Evolutionary conservation across 1,284 basidiomycete species (phyloP).

Genomic region (Erythrobasidium hasegawianum): DNA sequence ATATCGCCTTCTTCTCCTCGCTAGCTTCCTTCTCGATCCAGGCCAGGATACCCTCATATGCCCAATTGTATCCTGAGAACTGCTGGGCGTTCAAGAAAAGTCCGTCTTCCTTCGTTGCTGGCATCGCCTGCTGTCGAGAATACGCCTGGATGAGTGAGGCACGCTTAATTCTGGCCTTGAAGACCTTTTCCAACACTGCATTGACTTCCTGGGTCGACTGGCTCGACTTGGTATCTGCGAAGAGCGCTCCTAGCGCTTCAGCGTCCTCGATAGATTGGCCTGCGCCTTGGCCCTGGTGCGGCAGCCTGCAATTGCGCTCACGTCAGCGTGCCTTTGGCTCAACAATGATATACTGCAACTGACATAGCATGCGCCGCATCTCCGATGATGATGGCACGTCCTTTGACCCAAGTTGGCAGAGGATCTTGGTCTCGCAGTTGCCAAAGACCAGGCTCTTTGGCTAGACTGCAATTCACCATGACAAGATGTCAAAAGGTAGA

Average conservation of each 20-base stretch:
- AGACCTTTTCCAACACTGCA: conserved; percentile 28
- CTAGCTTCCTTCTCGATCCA: neutral
- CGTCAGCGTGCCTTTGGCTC: no score
- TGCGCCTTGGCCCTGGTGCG: conserved; percentile 43
- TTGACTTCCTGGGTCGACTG: neutral
- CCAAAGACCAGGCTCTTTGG: no score
- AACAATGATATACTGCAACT: no score
- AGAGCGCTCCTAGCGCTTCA: conserved; percentile 37
- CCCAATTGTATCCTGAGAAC: conserved; percentile 2
- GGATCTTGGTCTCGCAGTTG: conserved; percentile 46
- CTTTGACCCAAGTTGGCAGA: conserved; percentile 44
- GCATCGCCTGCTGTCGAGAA: conserved; percentile 2
- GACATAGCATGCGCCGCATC: conserved; percentile 47
- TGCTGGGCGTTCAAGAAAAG: conserved; percentile 3
- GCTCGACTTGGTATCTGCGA: conserved; percentile 12
- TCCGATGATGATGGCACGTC: conserved; percentile 45
- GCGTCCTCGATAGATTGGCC: conserved; percentile 41
- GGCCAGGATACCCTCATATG: neutral
- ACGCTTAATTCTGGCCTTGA: conserved; percentile 39
- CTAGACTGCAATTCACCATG: no score
- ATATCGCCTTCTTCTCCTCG: no score
- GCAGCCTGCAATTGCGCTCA: conserved; percentile 38
- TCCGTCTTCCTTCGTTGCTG: neutral
- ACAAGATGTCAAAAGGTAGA: no score
- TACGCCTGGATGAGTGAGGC: conserved; percentile 23